Conservation (phyloP, 495 filamentous ascomycete genomes). For the Tuber borchii region DNA sequence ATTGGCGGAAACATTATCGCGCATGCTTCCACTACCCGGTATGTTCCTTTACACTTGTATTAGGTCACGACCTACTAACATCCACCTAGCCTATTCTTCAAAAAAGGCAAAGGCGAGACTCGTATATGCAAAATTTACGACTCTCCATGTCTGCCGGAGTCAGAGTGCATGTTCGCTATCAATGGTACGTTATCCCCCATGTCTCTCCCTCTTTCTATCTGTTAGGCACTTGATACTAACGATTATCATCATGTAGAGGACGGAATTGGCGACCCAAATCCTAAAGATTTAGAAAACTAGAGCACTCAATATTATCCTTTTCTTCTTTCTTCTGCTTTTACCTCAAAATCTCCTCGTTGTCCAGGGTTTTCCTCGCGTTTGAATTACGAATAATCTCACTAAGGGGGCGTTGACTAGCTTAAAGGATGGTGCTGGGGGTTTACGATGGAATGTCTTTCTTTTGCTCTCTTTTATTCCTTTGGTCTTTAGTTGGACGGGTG, state of each 20-base stretch:
- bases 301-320: background rate
- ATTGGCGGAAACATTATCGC: slow-evolving; percentile 99
- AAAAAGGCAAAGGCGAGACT: slow-evolving; percentile 92
- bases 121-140: slow-evolving; percentile 98
- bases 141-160: slow-evolving; percentile 91
- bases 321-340: slow-evolving; percentile 1
- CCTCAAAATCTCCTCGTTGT: background rate
- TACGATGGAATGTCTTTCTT: background rate
- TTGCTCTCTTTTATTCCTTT: background rate
- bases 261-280: slow-evolving; percentile 89
- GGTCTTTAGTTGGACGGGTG: background rate
- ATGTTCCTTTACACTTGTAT: background rate
- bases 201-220: background rate
- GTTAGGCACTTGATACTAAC: background rate
- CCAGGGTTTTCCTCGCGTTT: background rate
- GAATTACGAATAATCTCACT: background rate
- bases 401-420: background rate
- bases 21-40: slow-evolving; percentile 80
- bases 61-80: background rate
- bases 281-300: slow-evolving; percentile 84
- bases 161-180: slow-evolving; percentile 93
- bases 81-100: slow-evolving; percentile 60
- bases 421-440: background rate
- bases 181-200: slow-evolving; percentile 44
- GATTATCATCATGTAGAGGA: slow-evolving; percentile 53